These are phyloP conservation scores for Penicillium cinerascens DNA, from an alignment of 495 filamentous ascomycete genomes.

Conservation along the genomic window DNA sequence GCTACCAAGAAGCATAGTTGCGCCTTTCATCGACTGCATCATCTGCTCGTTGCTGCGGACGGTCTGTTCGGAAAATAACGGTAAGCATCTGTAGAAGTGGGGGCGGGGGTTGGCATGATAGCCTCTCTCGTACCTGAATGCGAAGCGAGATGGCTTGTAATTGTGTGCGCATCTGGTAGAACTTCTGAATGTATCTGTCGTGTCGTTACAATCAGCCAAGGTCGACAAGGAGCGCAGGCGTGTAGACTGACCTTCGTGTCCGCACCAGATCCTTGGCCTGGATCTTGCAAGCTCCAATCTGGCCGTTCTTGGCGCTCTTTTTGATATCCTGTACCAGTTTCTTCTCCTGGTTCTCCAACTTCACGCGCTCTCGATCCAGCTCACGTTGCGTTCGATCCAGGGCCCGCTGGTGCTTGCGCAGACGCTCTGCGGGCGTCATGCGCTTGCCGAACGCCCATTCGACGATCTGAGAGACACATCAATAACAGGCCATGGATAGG, in stretches of 20 bases:
- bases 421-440: constrained; percentile 93
- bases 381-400: constrained; percentile 96
- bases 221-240: background rate
- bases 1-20: constrained; percentile 82
- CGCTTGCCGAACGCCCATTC: constrained; percentile 99
- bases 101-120: background rate
- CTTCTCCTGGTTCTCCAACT: constrained; percentile 98
- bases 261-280: constrained; percentile 95
- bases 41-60: constrained; percentile 98
- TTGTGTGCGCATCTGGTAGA: constrained; percentile 96
- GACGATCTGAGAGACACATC: constrained; percentile 59
- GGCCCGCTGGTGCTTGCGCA: constrained; percentile 94
- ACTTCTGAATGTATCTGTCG: constrained; percentile 88
- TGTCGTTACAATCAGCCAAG: constrained; percentile 1
- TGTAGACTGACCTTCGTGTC: constrained; percentile 65
- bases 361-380: constrained; percentile 86
- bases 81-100: constrained; percentile 3
- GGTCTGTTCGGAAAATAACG: constrained; percentile 52
- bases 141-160: constrained; percentile 92
- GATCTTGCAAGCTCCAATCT: constrained; percentile 94
- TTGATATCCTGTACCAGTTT: constrained; percentile 93
- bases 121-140: constrained; percentile 66
- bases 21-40: constrained; percentile 99
- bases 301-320: constrained; percentile 94
- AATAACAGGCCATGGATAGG: background rate